Evolutionary conservation across 176 grass and related monocot species (phyloP).

Genomic region (Rhynchospora pubera): DNA sequence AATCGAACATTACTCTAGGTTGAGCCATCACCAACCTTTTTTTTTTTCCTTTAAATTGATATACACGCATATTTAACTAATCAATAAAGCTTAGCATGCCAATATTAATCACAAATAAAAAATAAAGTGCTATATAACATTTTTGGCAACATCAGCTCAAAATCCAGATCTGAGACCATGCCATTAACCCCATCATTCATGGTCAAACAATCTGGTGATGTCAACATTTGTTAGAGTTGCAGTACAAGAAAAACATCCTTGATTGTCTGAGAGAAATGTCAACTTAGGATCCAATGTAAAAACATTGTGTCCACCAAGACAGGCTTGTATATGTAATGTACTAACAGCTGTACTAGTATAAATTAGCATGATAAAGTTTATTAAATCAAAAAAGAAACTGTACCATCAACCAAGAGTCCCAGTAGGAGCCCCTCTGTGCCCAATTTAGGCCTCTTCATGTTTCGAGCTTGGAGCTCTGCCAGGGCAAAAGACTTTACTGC

Average conservation of each 20-base stretch:
- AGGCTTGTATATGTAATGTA: background rate
- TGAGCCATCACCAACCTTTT: background rate
- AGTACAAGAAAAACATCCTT: background rate
- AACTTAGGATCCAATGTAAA: background rate
- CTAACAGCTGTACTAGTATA: background rate
- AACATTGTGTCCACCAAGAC: background rate
- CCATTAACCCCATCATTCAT: background rate
- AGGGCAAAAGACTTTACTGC: constrained; percentile 72
- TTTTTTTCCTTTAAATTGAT: background rate
- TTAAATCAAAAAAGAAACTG: background rate
- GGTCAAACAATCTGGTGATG: background rate
- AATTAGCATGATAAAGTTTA: background rate
- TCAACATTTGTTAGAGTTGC: background rate
- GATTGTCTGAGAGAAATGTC: background rate
- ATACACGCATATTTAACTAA: background rate
- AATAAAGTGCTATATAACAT: background rate
- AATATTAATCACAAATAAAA: background rate
- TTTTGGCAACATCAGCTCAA: background rate
- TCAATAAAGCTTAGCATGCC: background rate
- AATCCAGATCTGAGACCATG: background rate
- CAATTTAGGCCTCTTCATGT: constrained; percentile 64
- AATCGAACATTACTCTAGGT: background rate
- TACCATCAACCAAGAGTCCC: constrained; percentile 86
- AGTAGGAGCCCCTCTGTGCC: constrained; percentile 75
- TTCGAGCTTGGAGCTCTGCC: constrained; percentile 70